Evolutionary conservation across 1,284 basidiomycete genomes (phyloP).

Genomic region (Trichosporon sp.): DNA sequence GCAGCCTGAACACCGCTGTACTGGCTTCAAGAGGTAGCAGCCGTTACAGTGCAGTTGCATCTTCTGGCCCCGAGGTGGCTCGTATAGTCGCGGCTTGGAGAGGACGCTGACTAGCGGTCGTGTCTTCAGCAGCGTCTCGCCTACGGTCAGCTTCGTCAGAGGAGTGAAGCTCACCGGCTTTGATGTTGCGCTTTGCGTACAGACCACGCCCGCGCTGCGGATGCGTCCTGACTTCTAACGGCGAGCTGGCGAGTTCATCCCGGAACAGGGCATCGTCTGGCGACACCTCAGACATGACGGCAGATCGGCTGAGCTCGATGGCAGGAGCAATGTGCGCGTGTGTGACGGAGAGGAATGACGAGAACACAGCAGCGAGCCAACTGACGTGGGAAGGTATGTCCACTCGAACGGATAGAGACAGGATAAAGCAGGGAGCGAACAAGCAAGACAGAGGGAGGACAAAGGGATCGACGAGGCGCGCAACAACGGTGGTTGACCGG

Average conservation of each 20-base stretch:
- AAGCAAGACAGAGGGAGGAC: neutral
- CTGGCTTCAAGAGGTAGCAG: slow-evolving; percentile 10
- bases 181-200: slow-evolving; percentile 18
- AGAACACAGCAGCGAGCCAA: too few species aligned
- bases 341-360: too few species aligned
- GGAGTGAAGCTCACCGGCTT: slow-evolving; percentile 21
- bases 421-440: neutral
- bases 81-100: slow-evolving; percentile 58
- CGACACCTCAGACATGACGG: neutral
- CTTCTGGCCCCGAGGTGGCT: slow-evolving; percentile 52
- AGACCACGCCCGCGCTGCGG: slow-evolving; percentile 31
- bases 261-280: neutral
- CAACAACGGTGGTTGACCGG: neutral
- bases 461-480: neutral
- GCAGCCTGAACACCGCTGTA: slow-evolving; percentile 66
- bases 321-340: too few species aligned
- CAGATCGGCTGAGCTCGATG: too few species aligned
- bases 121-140: slow-evolving; percentile 56
- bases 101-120: slow-evolving; percentile 62
- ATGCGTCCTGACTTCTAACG: slow-evolving; percentile 23
- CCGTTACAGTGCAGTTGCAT: slow-evolving; percentile 4
- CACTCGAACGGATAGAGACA: too few species aligned
- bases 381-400: neutral
- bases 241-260: slow-evolving; percentile 9
- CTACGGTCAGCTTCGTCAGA: slow-evolving; percentile 49